These are phyloP conservation scores for Petunia secreta DNA, from an alignment of 257 asterid genomes.

Conservation along the genomic window DNA sequence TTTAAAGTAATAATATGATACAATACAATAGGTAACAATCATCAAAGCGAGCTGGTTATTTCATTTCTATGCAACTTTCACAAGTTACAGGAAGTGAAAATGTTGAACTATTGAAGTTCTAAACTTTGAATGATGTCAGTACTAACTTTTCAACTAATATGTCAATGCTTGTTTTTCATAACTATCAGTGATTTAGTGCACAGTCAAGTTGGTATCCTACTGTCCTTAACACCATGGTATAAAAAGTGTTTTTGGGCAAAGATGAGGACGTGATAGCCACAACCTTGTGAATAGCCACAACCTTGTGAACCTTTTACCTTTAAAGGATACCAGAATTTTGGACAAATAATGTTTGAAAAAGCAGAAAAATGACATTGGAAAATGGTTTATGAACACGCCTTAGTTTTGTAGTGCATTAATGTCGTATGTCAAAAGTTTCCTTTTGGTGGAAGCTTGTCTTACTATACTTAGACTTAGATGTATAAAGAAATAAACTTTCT, in stretches of 20 bases:
- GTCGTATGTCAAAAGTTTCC: background rate
- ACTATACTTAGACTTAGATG: background rate
- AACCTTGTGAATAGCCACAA: background rate
- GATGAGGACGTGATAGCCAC: too few species aligned
- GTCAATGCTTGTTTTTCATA: background rate
- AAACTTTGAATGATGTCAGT: background rate
- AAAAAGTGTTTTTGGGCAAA: background rate
- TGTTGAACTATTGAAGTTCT: background rate
- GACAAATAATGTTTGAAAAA: background rate
- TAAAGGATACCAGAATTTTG: background rate
- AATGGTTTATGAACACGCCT: background rate
- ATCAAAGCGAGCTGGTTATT: background rate
- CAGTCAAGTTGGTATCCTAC: background rate
- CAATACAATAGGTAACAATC: too few species aligned
- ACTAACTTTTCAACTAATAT: background rate
- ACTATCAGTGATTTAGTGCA: background rate
- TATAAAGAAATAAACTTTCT: background rate
- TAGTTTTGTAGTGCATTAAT: background rate
- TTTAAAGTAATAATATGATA: too few species aligned
- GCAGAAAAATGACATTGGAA: background rate
- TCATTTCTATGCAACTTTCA: background rate
- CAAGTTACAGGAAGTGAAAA: background rate
- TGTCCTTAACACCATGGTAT: background rate
- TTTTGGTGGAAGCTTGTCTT: conserved; percentile 10
- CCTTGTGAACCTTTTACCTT: background rate